These are phyloP conservation scores for Penicillium sclerotiorum DNA, from an alignment of 2,329 filamentous ascomycete species.

Conservation along the genomic window DNA sequence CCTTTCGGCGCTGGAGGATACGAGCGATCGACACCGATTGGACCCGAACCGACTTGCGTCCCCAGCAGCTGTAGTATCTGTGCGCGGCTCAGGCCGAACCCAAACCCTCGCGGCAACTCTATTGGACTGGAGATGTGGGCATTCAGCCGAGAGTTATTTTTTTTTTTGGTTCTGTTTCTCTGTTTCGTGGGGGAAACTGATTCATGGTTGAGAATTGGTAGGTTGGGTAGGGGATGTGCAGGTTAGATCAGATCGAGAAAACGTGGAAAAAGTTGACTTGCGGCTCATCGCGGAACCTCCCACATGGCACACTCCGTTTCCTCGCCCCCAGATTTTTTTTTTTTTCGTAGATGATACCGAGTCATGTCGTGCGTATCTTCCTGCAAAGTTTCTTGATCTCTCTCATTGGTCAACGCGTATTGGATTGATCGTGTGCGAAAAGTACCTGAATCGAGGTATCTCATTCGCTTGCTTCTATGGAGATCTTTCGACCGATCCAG, in stretches of 20 bases:
- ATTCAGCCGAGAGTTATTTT: not conserved
- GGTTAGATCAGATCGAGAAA: not conserved
- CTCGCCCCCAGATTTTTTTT: not conserved
- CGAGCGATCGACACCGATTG: constrained; percentile 23
- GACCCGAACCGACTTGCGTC: constrained; percentile 9
- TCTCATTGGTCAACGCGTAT: not conserved
- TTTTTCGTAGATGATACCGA: not conserved
- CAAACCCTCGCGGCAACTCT: constrained; percentile 19
- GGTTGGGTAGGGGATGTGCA: too few species aligned
- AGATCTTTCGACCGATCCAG: too few species aligned
- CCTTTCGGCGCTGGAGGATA: constrained; percentile 5
- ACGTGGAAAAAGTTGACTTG: not conserved
- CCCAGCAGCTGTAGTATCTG: not conserved
- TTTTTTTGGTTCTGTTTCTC: too few species aligned
- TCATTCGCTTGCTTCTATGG: too few species aligned
- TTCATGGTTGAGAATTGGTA: too few species aligned
- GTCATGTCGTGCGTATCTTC: not conserved
- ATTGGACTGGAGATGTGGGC: not conserved
- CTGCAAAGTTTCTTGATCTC: not conserved
- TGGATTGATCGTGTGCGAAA: not conserved
- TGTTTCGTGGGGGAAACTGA: too few species aligned
- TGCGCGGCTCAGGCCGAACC: constrained; percentile 26
- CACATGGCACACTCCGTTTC: not conserved
- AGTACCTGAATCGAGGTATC: too few species aligned
- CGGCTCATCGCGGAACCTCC: not conserved